A percentile compares a stretch with the other conserved stretches of the same genome.
phyloP scores from a whole-genome alignment of 257 asterid species.

The Salvia splendens region DNA sequence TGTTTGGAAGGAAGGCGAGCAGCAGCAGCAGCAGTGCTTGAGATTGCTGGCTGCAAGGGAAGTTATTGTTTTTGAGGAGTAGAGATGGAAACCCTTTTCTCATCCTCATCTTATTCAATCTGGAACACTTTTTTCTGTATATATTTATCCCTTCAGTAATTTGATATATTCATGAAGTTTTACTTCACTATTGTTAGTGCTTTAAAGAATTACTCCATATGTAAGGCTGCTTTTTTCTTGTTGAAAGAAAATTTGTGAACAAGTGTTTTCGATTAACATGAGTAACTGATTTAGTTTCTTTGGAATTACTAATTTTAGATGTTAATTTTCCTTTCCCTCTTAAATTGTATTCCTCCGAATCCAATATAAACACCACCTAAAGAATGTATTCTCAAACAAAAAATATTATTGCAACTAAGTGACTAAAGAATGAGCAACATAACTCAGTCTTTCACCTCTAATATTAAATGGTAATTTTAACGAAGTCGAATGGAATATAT shows the following conservation, averaged over 20 bases:
- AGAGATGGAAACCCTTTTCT: slow-evolving; percentile 9
- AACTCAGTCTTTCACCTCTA: too few species aligned
- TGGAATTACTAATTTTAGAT: too few species aligned
- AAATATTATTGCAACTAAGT: too few species aligned
- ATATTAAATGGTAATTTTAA: too few species aligned
- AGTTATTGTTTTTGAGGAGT: slow-evolving; percentile 8
- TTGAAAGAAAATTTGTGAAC: not conserved
- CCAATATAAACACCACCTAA: too few species aligned
- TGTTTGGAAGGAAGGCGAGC: slow-evolving; percentile 40
- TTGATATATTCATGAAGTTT: not conserved
- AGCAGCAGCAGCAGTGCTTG: slow-evolving; percentile 30
- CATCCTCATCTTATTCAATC: slow-evolving; percentile 2
- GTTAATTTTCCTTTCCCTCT: too few species aligned
- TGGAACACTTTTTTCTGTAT: slow-evolving; percentile 5
- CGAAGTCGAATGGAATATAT: too few species aligned
- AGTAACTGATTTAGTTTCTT: not conserved
- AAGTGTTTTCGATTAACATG: not conserved
- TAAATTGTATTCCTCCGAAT: too few species aligned
- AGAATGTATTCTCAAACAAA: too few species aligned
- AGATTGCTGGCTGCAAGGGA: not conserved
- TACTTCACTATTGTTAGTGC: slow-evolving; percentile 1
- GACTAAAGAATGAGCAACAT: too few species aligned
- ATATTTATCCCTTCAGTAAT: slow-evolving; percentile 12
- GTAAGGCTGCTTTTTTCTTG: not conserved
- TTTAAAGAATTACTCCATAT: not conserved